Evolutionary conservation across 352 stramenopile species (phyloP).

Genomic region (Globisporangium solare): DNA sequence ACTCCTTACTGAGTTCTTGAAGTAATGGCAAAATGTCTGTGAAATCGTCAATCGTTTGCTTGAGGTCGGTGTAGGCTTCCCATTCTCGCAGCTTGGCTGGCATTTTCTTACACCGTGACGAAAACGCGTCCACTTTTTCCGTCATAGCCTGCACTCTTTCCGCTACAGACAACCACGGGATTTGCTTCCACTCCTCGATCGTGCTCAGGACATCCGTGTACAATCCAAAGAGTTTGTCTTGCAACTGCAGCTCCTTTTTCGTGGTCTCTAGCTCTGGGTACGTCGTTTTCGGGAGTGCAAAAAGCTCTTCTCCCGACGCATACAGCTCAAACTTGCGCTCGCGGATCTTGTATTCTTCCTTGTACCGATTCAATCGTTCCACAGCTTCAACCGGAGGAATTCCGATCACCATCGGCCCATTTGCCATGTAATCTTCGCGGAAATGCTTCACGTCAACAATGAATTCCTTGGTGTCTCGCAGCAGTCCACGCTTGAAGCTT

Average conservation of each 20-base stretch:
- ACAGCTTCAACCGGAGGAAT: slow-evolving; percentile 95
- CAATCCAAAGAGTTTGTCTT: slow-evolving; percentile 93
- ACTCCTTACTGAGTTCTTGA: slow-evolving; percentile 95
- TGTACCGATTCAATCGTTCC: slow-evolving; percentile 96
- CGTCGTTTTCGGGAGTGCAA: slow-evolving; percentile 93
- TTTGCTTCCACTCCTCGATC: slow-evolving; percentile 97
- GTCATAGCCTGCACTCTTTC: slow-evolving; percentile 94
- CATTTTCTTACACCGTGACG: slow-evolving; percentile 96
- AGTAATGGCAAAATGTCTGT: slow-evolving; percentile 95
- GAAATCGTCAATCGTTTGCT: slow-evolving; percentile 98
- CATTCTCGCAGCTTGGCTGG: slow-evolving; percentile 94
- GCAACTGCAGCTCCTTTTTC: slow-evolving; percentile 96
- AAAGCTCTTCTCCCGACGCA: slow-evolving; percentile 94
- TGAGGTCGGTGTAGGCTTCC: slow-evolving; percentile 96
- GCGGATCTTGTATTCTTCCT: slow-evolving; percentile 97
- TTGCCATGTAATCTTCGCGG: slow-evolving; percentile 93
- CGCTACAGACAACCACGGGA: slow-evolving; percentile 93
- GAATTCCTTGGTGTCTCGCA: slow-evolving; percentile 96
- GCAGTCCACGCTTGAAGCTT: slow-evolving; percentile 93
- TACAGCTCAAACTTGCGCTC: slow-evolving; percentile 98
- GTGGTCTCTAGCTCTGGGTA: slow-evolving; percentile 96
- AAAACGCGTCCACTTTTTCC: slow-evolving; percentile 96
- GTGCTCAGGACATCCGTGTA: slow-evolving; percentile 97
- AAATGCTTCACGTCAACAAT: slow-evolving; percentile 96
- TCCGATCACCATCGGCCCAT: slow-evolving; percentile 97